Evolutionary conservation across 495 filamentous ascomycete species (phyloP), one percentile per base, ranked within the genome.

Genomic region (Penicillium bovifimosum): DNA sequence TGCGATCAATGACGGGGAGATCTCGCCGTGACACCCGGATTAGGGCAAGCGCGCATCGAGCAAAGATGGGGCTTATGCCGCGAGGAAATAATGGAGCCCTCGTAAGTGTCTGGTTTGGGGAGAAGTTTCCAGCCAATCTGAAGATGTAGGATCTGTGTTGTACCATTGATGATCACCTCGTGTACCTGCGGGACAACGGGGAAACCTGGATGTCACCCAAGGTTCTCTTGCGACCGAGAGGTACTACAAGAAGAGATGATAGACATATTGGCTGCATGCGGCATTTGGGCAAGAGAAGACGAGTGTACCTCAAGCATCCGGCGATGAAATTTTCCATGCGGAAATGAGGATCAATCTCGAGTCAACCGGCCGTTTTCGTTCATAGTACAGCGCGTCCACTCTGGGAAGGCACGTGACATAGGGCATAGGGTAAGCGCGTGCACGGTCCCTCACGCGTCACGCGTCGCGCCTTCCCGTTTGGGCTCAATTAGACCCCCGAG

Each of bases 191-290:
- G 41, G 18, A 35, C 27, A 14, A 11, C 28, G 9, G 49, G 29
- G 38, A 53, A 56, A 54, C 60, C 62, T 54, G 52, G 48, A 31
- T 47, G 48, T 62, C 62, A 62, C 60, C 51, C 56, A 62, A 32
- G 53, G 45, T 16, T 53, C 29, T 8, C 16, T 24, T 18, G 32
- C 36, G 24, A 35, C 20, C 33, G 39, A 50, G 39, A 60, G 56
- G 56, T 34, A 64, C 61, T n/a, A 13, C 28, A 41, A 3, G 6
- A 11, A 59, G 56, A 51, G 32, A 62, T 52, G 7, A 13, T 16
- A 27, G 17, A 36, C 24, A 43, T 9, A 6, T 16, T 45, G 31
- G 32, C 54, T 46, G 60, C 58, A 61, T 53, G 16, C 58, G 51
- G 58, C 36, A 47, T n/a, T n/a, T n/a, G n/a, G n/a, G n/a, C n/a